Evolutionary conservation across 345 rosid genomes (phyloP).

Genomic region (Citrus mangshanensis): DNA sequence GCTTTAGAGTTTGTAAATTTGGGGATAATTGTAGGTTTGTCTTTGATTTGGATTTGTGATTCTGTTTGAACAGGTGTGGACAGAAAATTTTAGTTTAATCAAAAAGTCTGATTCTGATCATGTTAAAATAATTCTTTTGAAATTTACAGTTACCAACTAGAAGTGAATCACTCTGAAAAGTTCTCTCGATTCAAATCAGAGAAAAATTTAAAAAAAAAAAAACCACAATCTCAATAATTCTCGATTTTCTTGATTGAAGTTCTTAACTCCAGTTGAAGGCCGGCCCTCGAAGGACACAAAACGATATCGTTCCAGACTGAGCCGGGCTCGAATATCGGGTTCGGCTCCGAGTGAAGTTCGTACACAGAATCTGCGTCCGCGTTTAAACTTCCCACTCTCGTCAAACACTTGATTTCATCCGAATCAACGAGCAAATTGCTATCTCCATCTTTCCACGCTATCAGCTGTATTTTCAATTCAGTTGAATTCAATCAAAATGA

Average conservation of each 20-base stretch:
- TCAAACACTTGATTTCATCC: slow-evolving; percentile 49
- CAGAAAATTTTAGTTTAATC: background rate
- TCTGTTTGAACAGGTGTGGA: background rate
- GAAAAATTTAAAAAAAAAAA: background rate
- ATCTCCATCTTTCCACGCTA: slow-evolving; percentile 77
- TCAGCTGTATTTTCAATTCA: slow-evolving; percentile 41
- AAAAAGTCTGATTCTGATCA: background rate
- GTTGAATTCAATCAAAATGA: background rate
- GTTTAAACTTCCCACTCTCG: slow-evolving; percentile 39
- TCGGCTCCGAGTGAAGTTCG: slow-evolving; percentile 56
- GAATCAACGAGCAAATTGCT: slow-evolving; percentile 65
- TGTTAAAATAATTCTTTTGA: background rate
- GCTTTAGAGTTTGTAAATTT: slow-evolving; percentile 5
- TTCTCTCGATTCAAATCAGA: background rate
- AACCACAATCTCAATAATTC: background rate
- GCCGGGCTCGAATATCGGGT: slow-evolving; percentile 36
- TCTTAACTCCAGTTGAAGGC: slow-evolving; percentile 39
- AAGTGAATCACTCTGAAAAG: background rate
- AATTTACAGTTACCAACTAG: background rate
- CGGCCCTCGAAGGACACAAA: slow-evolving; percentile 43
- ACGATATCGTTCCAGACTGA: slow-evolving; percentile 66
- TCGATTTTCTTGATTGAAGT: slow-evolving; percentile 43
- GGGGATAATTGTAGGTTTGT: background rate
- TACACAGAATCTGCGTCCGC: slow-evolving; percentile 62
- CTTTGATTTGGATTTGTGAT: background rate